Base-by-base conservation (phyloP, 2,329 filamentous ascomycete species). In the Penicillium sp. region DNA sequence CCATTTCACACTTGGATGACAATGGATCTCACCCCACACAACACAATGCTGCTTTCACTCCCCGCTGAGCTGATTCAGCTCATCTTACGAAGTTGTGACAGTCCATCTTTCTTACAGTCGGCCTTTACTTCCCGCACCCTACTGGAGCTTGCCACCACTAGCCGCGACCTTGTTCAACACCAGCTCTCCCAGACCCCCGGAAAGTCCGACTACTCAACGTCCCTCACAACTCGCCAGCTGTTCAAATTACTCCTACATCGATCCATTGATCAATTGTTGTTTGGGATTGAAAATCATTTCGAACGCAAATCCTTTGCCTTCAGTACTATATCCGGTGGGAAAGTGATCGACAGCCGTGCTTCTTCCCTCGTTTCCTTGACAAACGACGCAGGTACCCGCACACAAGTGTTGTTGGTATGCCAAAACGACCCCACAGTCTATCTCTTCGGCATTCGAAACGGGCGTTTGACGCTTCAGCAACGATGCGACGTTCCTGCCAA, bases 51-150 rank as follows among this genome's bases (percentile, higher is more conserved):
- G 16, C 63, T 74, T 14, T 49, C 68, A 33, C 66, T 79, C n/a
- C 76, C 76, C 8, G 56, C 66, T 24, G 75, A 78, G 63, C 62
- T 79, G 33, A 67, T 79, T 24, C 71, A 75, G 56, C 68, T 73
- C 33, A 61, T 79, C 45, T 62, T 79, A 26, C 60, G 67, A 35
- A 60, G 68, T 43, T 70, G 68, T 49, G 70, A 67, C 4, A 72
- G 73, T 7, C 62, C 72, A 21, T 66, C 68, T 26, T 79, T 74
- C 55, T 56, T 79, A 45, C 74, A 79, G 55, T 60, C 69, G 7
- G 72, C 74, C 16, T 67, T 71, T 19, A 65, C 71, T 39, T 77
- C 74, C 58, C 71, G 63, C n/a, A 60, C 63, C 39, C 63, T 79
- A 13, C 71, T 73, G 60, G 56, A 64, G 8, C 66, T 77, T 45